Base-by-base conservation (phyloP, 2,329 filamentous ascomycete species). In the Hymenotorrendiella dingleyae region DNA sequence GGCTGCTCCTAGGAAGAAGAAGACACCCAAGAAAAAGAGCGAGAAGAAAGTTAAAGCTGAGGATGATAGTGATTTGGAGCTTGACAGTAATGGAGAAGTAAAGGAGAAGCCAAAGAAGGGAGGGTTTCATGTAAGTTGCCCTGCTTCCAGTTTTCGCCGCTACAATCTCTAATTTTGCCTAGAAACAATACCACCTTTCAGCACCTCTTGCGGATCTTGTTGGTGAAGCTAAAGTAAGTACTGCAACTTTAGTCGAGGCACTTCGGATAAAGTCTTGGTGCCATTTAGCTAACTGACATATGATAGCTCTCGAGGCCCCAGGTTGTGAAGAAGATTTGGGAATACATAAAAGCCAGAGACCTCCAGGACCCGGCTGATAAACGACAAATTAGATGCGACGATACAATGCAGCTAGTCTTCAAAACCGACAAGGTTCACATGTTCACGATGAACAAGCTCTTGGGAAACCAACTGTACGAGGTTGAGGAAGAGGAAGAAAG, bases 391-490 rank as follows among this genome's bases (percentile, higher is more conserved):
- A 71, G 80, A 21, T 98, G 93, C 67, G 93, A 98, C 65, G 87
- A 94, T 19, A 81, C 80, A 54, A 84, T 98, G 84, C 82, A 86
- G 47, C 84, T 85, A 6, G 85, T 98, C 6, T 98, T 98, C 70
- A 94, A 94, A 64, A 78, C 85, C 59, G 80, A 89, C 58, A 86
- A 78, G 58, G 85, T 98, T 37, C 88, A 97, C 66, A 98, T 98
- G 93, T 98, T 98, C 66, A 90, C 88, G 54, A 97, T 98, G 91
- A 97, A 95, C 72, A 96, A 96, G 71, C 78, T 95, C 12, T 79
- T 97, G 9, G 88, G 86, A 50, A 82, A 84, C 62, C 91, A 97
- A 59, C 72, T 97, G 28, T 96, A 94, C 61, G 86, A 84, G 2
- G 74, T 86, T 36, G 88, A 91, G 40, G 88, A 93, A 63, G 45